Evolutionary conservation across 2,329 filamentous ascomycete genomes (phyloP), one percentile per base, ranked within the genome.

Genomic region (Emmonsiellopsis sp.): DNA sequence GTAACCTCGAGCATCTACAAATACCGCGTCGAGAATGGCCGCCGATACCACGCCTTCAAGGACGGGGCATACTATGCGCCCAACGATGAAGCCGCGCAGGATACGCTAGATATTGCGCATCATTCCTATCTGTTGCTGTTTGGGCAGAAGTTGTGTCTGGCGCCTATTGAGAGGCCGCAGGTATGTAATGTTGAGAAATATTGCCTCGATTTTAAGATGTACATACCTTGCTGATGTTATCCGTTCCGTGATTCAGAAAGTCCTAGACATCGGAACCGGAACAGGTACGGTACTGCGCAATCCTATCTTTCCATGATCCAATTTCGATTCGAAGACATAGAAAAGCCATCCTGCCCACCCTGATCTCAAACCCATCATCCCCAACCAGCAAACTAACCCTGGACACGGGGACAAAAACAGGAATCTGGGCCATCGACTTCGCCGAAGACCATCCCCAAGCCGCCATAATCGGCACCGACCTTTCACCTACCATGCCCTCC

Each of bases 401-500:
- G 21, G 21, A 39, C 36, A 9, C 5, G 21, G 21, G 21, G 21
- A 27, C 36, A 39, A 39, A 43, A 44, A 42, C 7, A 50, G 48
- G 48, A 9, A 50, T 50, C 17, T 50, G 48, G 48, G 1, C 49
- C 48, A 61, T 60, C 34, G 67, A 71, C 45, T 61, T 61, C 43
- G 53, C 31, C 21, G 45, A 48, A 36, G 43, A 49, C 13, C 36
- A 53, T n/a, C 48, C 52, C 5, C n/a, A 44, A 27, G 17, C 52
- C 43, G n/a, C 9, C n/a, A 43, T 47, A 3, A 53, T 57, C 53
- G 70, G 65, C 42, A 69, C 65, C 33, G 71, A 87, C 60, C 73
- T 87, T 5, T 86, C 83, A 0, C 82, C 84, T 1, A 82, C 86
- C 21, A 84, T 87, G 61, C 82, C 83, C 2, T 71, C 71, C 6